Conservation (phyloP, 345 rosid species). For the Citropsis articulata region DNA sequence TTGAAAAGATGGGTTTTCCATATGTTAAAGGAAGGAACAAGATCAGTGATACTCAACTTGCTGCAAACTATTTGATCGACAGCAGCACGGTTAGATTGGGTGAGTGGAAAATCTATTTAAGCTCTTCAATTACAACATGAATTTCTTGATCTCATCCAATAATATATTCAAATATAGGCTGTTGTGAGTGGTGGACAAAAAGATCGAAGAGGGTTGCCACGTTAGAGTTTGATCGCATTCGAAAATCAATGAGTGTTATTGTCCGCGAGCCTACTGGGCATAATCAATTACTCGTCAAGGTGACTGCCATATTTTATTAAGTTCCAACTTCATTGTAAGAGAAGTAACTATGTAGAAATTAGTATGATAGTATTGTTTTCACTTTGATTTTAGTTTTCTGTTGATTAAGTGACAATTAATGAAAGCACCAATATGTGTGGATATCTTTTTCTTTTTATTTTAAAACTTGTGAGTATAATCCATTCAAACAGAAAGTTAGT, state of each 20-base stretch:
- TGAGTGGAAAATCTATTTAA: constrained; percentile 22
- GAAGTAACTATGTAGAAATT: neutral
- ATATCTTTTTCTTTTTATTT: neutral
- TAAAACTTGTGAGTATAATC: neutral
- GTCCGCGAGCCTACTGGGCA: constrained; percentile 61
- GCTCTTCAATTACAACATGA: neutral
- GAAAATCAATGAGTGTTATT: constrained; percentile 88
- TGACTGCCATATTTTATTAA: constrained; percentile 22
- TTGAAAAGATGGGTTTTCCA: constrained; percentile 87
- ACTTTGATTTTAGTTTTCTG: neutral
- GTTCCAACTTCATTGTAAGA: neutral
- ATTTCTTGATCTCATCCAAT: constrained; percentile 1
- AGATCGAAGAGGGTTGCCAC: constrained; percentile 70
- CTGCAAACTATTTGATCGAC: constrained; percentile 58
- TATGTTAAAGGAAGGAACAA: constrained; percentile 51
- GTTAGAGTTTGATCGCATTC: constrained; percentile 82
- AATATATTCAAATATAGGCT: constrained; percentile 35
- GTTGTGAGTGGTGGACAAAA: constrained; percentile 84
- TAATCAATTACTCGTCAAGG: constrained; percentile 85
- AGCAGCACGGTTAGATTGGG: constrained; percentile 63
- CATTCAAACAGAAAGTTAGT: neutral
- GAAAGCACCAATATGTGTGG: neutral
- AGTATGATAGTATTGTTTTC: neutral
- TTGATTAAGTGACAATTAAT: neutral
- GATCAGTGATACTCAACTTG: constrained; percentile 45